These are phyloP conservation scores for Thelonectria rubi DNA, from an alignment of 2,329 filamentous ascomycete species.

Conservation along the genomic window DNA sequence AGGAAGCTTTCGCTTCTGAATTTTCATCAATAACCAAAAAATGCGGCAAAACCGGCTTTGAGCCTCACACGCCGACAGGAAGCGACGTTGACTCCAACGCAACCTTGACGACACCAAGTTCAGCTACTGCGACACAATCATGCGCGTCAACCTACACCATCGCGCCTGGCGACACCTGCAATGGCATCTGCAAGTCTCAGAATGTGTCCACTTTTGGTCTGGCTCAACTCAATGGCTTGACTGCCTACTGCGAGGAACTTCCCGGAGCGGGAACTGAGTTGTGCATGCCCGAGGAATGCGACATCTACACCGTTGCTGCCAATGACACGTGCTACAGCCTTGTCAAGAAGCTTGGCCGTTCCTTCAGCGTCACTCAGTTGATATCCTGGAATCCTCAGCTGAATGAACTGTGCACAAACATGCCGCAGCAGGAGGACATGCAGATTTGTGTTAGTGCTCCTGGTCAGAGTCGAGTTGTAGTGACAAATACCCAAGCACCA, in stretches of 20 bases:
- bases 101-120: not conserved
- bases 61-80: constrained; percentile 1
- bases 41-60: not conserved
- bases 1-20: not conserved
- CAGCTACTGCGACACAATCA: not conserved
- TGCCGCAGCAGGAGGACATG: constrained; percentile 12
- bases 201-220: constrained; percentile 13
- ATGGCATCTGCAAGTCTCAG: constrained; percentile 12
- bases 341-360: not conserved
- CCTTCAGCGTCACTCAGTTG: constrained; percentile 10
- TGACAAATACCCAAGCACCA: not conserved
- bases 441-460: constrained; percentile 11
- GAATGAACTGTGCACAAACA: constrained; percentile 14
- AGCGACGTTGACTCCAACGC: not conserved
- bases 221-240: not conserved
- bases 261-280: constrained; percentile 5
- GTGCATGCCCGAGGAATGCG: constrained; percentile 10
- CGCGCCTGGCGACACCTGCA: constrained; percentile 6
- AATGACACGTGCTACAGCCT: constrained; percentile 10
- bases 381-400: constrained; percentile 11
- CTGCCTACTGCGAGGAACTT: not conserved
- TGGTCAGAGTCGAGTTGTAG: not conserved
- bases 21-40: constrained; percentile 1
- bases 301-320: constrained; percentile 12
- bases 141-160: constrained; percentile 10